phyloP scores from a whole-genome alignment of 345 rosid species.

The Aquilaria yunnanensis region DNA sequence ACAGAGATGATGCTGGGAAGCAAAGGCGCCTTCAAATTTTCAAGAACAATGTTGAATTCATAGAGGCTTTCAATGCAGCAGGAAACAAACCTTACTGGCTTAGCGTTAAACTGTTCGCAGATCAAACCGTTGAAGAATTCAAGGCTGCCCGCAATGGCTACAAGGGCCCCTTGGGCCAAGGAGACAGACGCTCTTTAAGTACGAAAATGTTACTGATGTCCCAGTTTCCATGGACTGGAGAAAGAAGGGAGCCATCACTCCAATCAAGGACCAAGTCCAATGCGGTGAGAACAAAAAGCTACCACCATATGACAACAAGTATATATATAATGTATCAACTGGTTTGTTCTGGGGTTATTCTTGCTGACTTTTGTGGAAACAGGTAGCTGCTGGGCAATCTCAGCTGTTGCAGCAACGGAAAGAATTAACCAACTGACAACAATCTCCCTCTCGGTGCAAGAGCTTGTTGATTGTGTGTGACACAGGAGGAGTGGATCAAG shows the following conservation, averaged over 20 bases:
- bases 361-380: no score
- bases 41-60: constrained; percentile 19
- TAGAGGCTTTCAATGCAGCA: constrained; percentile 11
- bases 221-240: no score
- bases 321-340: background rate
- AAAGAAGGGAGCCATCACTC: no score
- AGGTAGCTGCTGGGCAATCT: constrained; percentile 12
- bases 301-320: background rate
- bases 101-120: constrained; percentile 29
- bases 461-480: background rate
- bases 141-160: constrained; percentile 11
- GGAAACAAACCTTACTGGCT: constrained; percentile 24
- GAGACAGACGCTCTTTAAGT: background rate
- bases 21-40: constrained; percentile 28
- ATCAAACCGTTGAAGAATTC: constrained; percentile 27
- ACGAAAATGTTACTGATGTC: no score
- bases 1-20: constrained; percentile 21
- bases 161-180: background rate
- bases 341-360: no score
- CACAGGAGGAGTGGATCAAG: background rate
- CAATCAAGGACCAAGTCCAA: no score
- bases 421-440: background rate
- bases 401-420: background rate
- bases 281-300: no score
- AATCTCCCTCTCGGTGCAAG: background rate